Evolutionary conservation across 805 yeast species (phyloP), one percentile per base, ranked within the genome.

Genomic region (Zygoascus flipseniorum): DNA sequence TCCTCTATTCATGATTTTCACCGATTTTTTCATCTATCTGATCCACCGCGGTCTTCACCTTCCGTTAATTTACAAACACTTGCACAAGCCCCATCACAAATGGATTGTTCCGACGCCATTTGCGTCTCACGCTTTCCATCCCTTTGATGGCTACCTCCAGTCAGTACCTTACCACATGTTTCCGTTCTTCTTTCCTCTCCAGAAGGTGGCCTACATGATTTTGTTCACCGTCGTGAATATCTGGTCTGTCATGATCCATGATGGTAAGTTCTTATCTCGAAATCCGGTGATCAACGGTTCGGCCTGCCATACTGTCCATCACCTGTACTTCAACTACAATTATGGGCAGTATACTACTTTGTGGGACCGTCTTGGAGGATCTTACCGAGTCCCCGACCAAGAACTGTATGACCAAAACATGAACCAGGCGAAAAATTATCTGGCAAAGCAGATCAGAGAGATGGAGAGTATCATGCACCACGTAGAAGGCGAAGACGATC

Each of bases 191-290:
- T 87, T 93, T 82, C 98, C 98, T 45, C 77, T 93, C 61, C 90
- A 93, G 73, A 93, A 90, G 72, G 73, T 87, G 26, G 80, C 87
- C 20, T 93, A 92, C 69, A 76, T 93, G 65, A 61, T 81, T 16
- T 74, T 93, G 59, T 93, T 93, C 75, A 82, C 92, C 0, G 85
- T 89, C 71, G 97, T 93, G 59, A 92, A 93, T 72, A 84, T 92
- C 69, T 93, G 99, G 99, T 88, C 99, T 13, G 96, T 93, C 44
- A 86, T 92, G 93, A 93, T 93, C 66, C 99, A 93, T 71, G 99
- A 93, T 67, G 99, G 99, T 60, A 93, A 90, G 68, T 93, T 89
- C 70, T 70, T 92, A 76, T 86, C 96, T 45, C 86, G 88, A 69
- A 95, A 89, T 69, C 96, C 97, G 6, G 79, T 89, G 54, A 85